Percentiles rank a stretch among this genome's conserved stretches.
phyloP scores from a whole-genome alignment of 805 yeast species.

The Wickerhamomyces subpelliculosus region DNA sequence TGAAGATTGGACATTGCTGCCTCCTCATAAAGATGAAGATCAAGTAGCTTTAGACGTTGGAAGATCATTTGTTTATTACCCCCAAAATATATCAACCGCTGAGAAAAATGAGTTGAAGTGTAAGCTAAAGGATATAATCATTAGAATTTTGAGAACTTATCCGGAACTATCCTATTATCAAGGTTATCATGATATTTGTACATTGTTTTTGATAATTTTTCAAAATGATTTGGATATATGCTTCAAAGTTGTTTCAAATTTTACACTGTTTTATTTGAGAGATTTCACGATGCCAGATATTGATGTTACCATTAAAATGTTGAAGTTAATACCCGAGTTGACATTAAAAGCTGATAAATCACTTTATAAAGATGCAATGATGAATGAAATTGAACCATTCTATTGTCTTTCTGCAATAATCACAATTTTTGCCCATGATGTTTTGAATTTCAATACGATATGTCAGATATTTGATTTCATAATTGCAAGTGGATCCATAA shows the following conservation, averaged over 20 bases:
- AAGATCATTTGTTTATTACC: constrained; percentile 52
- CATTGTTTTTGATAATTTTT: constrained; percentile 54
- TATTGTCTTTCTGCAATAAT: constrained; percentile 73
- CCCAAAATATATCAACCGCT: constrained; percentile 15
- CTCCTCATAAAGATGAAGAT: constrained; percentile 57
- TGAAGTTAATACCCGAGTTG: constrained; percentile 59
- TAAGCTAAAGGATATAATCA: constrained; percentile 32
- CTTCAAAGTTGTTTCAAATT: constrained; percentile 41
- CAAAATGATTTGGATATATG: constrained; percentile 22
- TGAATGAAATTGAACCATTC: constrained; percentile 45
- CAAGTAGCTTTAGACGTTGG: constrained; percentile 77
- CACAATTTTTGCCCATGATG: constrained; percentile 74
- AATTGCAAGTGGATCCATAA: constrained; percentile 48
- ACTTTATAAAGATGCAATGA: constrained; percentile 27
- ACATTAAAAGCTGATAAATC: constrained; percentile 41
- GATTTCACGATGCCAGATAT: constrained; percentile 81
- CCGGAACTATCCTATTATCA: constrained; percentile 76
- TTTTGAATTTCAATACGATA: constrained; percentile 39
- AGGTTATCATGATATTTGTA: constrained; percentile 86
- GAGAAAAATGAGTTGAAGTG: constrained; percentile 17
- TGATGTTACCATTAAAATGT: constrained; percentile 56
- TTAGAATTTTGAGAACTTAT: constrained; percentile 48
- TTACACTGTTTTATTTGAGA: constrained; percentile 59
- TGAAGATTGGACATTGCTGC: constrained; percentile 1
- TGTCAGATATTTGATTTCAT: constrained; percentile 64